Evolutionary conservation across 1,284 basidiomycete species (phyloP).

Genomic region (Cerrena zonata): DNA sequence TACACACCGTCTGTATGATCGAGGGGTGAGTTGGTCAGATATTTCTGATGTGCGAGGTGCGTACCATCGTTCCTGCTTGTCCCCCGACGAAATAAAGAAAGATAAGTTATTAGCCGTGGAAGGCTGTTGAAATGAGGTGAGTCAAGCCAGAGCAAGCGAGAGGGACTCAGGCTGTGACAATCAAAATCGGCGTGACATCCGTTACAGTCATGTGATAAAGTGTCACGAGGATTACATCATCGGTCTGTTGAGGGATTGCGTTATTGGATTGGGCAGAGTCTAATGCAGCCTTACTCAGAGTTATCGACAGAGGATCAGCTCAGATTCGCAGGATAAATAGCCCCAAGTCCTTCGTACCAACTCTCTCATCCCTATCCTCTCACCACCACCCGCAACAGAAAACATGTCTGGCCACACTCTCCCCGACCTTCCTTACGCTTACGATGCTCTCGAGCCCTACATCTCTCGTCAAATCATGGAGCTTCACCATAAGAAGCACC

Average conservation of each 20-base stretch:
- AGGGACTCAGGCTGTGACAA: no score
- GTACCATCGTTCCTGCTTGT: background rate
- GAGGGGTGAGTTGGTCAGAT: no score
- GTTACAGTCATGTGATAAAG: no score
- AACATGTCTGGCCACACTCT: constrained; percentile 57
- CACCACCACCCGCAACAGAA: constrained; percentile 1
- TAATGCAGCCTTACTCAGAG: background rate
- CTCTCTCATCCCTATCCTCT: constrained; percentile 1
- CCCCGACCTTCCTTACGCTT: constrained; percentile 84
- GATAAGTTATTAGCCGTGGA: background rate
- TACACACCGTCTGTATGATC: constrained; percentile 48
- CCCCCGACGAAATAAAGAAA: background rate
- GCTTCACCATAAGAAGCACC: constrained; percentile 94
- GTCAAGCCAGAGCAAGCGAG: no score
- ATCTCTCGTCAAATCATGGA: constrained; percentile 83
- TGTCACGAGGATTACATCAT: constrained; percentile 5
- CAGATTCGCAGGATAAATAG: background rate
- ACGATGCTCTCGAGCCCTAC: constrained; percentile 78
- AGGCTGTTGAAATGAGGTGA: no score
- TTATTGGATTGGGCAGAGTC: background rate
- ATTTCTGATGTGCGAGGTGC: no score
- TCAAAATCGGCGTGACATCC: no score
- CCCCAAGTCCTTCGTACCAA: background rate
- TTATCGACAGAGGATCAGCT: constrained; percentile 2
- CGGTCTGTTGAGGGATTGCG: background rate